A percentile compares a stretch with the other conserved stretches of the same genome.
Evolutionary conservation across 1,284 basidiomycete genomes (phyloP).

Genomic region (Papiliotrema nemorosa): DNA sequence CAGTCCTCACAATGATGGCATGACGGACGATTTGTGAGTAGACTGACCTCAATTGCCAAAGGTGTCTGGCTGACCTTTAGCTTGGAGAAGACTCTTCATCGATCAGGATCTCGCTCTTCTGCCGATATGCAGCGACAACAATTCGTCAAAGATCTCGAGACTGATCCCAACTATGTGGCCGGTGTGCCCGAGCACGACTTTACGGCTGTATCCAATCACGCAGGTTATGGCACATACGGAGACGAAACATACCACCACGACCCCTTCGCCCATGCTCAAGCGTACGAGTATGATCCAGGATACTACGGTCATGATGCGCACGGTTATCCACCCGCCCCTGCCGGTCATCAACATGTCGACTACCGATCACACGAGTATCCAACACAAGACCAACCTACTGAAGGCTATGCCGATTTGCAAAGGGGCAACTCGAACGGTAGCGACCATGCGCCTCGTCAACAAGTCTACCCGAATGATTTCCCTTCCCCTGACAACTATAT

Average conservation of each 20-base stretch:
- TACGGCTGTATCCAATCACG: conserved; percentile 58
- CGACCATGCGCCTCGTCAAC: conserved; percentile 11
- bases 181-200: conserved; percentile 64
- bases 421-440: conserved; percentile 31
- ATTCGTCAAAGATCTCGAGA: conserved; percentile 38
- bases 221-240: conserved; percentile 16
- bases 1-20: conserved; percentile 68
- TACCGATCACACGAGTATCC: conserved; percentile 17
- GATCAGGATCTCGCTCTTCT: conserved; percentile 30
- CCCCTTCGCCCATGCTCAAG: conserved; percentile 26
- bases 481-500: conserved; percentile 26
- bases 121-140: conserved; percentile 41
- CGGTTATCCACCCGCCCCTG: conserved; percentile 10
- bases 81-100: conserved; percentile 43
- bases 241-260: conserved; percentile 23
- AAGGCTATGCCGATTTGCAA: conserved; percentile 42
- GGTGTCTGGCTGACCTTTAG: neutral
- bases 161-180: conserved; percentile 24
- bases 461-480: conserved; percentile 25
- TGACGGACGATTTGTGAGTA: conserved; percentile 31
- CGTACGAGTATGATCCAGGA: conserved; percentile 27
- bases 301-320: conserved; percentile 8
- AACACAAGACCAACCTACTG: conserved; percentile 24
- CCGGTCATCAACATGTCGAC: conserved; percentile 8
- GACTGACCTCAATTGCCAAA: neutral